phyloP scores from a whole-genome alignment of 768 basidiomycete species.

The Lentinula guzmanii region DNA sequence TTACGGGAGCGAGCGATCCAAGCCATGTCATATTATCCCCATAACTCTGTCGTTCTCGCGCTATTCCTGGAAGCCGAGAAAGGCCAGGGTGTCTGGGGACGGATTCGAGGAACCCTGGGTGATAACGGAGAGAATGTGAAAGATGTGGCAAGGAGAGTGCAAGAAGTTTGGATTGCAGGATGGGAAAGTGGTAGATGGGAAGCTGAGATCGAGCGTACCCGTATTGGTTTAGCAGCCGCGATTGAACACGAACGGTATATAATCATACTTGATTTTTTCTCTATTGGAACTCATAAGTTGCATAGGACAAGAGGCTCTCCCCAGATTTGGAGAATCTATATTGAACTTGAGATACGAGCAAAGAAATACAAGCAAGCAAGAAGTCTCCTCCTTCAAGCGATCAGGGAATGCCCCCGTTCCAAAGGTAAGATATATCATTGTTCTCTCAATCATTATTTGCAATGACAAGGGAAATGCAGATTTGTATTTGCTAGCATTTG shows the following conservation, averaged over 20 bases:
- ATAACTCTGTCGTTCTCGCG: slow-evolving; percentile 66
- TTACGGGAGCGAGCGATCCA: slow-evolving; percentile 50
- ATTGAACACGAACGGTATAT: slow-evolving; percentile 64
- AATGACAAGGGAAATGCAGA: slow-evolving; percentile 31
- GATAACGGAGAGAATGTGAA: slow-evolving; percentile 43
- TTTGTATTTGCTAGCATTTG: slow-evolving; percentile 74
- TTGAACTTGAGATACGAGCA: slow-evolving; percentile 71
- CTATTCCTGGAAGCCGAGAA: slow-evolving; percentile 74
- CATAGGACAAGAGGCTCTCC: slow-evolving; percentile 61
- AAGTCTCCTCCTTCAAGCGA: slow-evolving; percentile 65
- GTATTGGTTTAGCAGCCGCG: slow-evolving; percentile 56
- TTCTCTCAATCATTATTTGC: neutral
- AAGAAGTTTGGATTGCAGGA: slow-evolving; percentile 75
- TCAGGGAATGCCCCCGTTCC: slow-evolving; percentile 66
- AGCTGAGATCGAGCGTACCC: slow-evolving; percentile 62
- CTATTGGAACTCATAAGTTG: neutral
- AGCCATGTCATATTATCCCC: slow-evolving; percentile 56
- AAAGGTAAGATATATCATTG: slow-evolving; percentile 48
- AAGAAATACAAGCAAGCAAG: slow-evolving; percentile 59
- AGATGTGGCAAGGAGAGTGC: slow-evolving; percentile 48
- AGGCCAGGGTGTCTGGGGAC: slow-evolving; percentile 76
- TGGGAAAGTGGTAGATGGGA: slow-evolving; percentile 75
- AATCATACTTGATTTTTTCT: neutral
- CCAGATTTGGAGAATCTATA: slow-evolving; percentile 64
- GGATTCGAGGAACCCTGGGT: slow-evolving; percentile 51